Conservation (phyloP, 192 early-diverging fungal species). For the Coemansia sp. region DNA sequence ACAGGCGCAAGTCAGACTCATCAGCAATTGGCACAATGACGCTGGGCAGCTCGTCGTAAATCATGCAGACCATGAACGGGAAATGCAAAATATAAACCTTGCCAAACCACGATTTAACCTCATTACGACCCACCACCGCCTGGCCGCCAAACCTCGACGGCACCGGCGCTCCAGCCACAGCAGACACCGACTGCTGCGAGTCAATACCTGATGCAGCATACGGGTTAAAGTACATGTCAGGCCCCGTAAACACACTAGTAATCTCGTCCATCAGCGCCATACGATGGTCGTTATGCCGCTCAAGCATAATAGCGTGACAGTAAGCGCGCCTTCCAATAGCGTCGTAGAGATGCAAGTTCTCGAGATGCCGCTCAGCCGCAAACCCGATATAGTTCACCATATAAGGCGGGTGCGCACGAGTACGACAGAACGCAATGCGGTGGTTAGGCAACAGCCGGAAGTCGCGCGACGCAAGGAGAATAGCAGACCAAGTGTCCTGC, state of each 20-base stretch:
- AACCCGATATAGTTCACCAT: constrained; percentile 64
- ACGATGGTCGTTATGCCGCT: constrained; percentile 39
- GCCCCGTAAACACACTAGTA: constrained; percentile 55
- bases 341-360: constrained; percentile 62
- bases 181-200: background rate
- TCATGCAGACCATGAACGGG: constrained; percentile 65
- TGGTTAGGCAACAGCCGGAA: constrained; percentile 58
- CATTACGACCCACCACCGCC: constrained; percentile 15
- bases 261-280: constrained; percentile 51
- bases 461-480: constrained; percentile 57
- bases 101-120: constrained; percentile 62
- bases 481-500: constrained; percentile 71
- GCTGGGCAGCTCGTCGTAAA: constrained; percentile 62
- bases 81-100: constrained; percentile 64
- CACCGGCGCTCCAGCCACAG: background rate
- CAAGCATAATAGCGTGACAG: constrained; percentile 35
- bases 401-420: constrained; percentile 61
- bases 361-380: constrained; percentile 66
- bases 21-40: constrained; percentile 53
- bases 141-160: background rate
- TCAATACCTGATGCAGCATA: constrained; percentile 18
- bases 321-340: constrained; percentile 57
- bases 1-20: constrained; percentile 55
- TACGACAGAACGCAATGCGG: constrained; percentile 56
- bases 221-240: constrained; percentile 68